A percentile compares a stretch with the other conserved stretches of the same genome.
phyloP scores from a whole-genome alignment of 331 rosid species.

The Erythrophleum ivorense region DNA sequence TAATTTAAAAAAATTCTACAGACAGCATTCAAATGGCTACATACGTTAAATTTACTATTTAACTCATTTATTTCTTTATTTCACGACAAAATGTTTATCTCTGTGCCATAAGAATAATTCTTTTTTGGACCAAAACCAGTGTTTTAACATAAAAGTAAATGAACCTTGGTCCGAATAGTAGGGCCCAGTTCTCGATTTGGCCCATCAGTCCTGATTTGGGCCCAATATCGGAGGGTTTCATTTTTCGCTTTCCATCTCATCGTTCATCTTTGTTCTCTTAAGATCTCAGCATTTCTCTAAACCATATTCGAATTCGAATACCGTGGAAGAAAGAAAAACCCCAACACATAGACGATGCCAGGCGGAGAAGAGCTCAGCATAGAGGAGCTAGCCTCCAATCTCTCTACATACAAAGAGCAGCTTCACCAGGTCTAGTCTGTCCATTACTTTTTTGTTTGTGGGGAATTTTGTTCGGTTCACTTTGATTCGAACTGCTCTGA shows the following conservation, averaged over 20 bases:
- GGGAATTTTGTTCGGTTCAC: neutral
- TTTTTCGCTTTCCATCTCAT: neutral
- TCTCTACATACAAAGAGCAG: conserved; percentile 82
- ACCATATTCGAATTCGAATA: neutral
- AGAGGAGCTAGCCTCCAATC: conserved; percentile 79
- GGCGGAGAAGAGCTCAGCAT: conserved; percentile 77
- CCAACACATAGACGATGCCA: conserved; percentile 38
- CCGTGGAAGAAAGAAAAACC: neutral
- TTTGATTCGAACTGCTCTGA: neutral
- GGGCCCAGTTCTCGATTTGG: neutral
- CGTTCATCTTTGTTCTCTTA: neutral
- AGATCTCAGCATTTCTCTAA: neutral
- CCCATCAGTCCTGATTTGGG: neutral
- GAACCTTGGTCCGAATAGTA: neutral
- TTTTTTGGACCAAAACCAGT: too few species aligned
- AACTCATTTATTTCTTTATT: too few species aligned
- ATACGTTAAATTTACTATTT: too few species aligned
- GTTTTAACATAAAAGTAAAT: neutral
- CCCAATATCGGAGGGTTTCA: neutral
- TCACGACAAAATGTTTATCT: neutral
- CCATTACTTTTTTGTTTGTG: too few species aligned
- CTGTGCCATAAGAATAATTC: too few species aligned
- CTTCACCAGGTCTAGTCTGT: conserved; percentile 64
- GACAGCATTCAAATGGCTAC: too few species aligned
- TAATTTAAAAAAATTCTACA: too few species aligned